A percentile compares a stretch with the other conserved stretches of the same genome.
Conservation (phyloP, 805 yeast species). For the Kuraishia floccosa region DNA sequence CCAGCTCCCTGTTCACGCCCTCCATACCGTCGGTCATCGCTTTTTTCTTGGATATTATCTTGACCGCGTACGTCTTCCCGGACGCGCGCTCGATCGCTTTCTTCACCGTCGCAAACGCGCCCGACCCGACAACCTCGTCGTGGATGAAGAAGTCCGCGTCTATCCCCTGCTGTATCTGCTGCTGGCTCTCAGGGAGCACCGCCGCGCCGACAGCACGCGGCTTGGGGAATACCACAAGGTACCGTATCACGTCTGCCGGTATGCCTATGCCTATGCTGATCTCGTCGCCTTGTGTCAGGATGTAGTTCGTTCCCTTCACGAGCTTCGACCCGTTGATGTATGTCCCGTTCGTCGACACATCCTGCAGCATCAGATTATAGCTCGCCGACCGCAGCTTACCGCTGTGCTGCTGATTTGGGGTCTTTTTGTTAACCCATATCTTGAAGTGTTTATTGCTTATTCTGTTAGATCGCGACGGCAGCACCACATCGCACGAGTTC, state of each 20-base stretch:
- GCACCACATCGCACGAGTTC: slow-evolving; percentile 47
- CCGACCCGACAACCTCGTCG: slow-evolving; percentile 86
- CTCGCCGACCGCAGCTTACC: slow-evolving; percentile 15
- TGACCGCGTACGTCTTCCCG: slow-evolving; percentile 83
- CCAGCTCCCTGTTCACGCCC: slow-evolving; percentile 81
- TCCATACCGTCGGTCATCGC: slow-evolving; percentile 64
- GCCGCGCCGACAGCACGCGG: slow-evolving; percentile 19
- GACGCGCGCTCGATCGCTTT: slow-evolving; percentile 80
- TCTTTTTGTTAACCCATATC: slow-evolving; percentile 54
- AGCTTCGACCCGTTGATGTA: slow-evolving; percentile 65
- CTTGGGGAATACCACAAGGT: slow-evolving; percentile 37
- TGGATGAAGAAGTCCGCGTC: slow-evolving; percentile 53
- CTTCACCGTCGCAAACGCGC: slow-evolving; percentile 96
- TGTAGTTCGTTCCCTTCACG: slow-evolving; percentile 68
- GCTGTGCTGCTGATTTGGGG: slow-evolving; percentile 19
- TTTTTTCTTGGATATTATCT: slow-evolving; percentile 76
- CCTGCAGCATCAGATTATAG: slow-evolving; percentile 45
- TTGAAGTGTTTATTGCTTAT: slow-evolving; percentile 64
- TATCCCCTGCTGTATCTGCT: slow-evolving; percentile 8
- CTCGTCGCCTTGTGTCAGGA: slow-evolving; percentile 87
- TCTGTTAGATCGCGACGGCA: slow-evolving; percentile 49
- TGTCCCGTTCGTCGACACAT: slow-evolving; percentile 88
- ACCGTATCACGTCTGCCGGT: slow-evolving; percentile 48
- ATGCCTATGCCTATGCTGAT: slow-evolving; percentile 86
- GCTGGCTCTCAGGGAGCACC: slow-evolving; percentile 14